Percentiles rank a stretch among this genome's conserved stretches.
Conservation (phyloP, 2,329 filamentous ascomycete genomes). For the Biscogniauxia marginata region DNA sequence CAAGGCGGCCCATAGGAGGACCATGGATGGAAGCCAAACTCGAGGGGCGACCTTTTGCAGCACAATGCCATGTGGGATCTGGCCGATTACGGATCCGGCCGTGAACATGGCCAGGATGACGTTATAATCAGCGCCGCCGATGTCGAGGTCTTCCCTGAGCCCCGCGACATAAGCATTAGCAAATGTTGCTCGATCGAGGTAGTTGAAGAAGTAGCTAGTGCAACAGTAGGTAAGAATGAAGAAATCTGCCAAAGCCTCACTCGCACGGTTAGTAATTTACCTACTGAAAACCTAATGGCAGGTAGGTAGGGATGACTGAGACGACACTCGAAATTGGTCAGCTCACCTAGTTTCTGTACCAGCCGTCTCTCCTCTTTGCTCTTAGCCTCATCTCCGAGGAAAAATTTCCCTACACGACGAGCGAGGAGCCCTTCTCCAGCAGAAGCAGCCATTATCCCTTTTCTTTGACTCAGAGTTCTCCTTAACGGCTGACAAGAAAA, state of each 20-base stretch:
- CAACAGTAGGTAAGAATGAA: conserved; percentile 38
- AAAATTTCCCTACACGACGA: not conserved
- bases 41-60: conserved; percentile 48
- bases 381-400: conserved; percentile 1
- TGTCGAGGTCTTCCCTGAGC: conserved; percentile 37
- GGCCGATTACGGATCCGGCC: conserved; percentile 37
- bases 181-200: conserved; percentile 43
- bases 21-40: conserved; percentile 46
- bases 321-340: too few species aligned
- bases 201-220: conserved; percentile 37
- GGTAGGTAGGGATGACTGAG: too few species aligned
- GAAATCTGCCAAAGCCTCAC: not conserved
- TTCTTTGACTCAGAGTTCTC: too few species aligned
- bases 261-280: conserved; percentile 22
- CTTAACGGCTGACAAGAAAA: too few species aligned
- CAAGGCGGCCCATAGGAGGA: conserved; percentile 46
- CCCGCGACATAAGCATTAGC: conserved; percentile 44
- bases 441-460: too few species aligned
- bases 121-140: conserved; percentile 41
- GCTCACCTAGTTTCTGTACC: conserved; percentile 30
- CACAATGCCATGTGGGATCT: conserved; percentile 43
- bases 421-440: not conserved
- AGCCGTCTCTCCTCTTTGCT: conserved; percentile 29
- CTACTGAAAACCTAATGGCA: not conserved
- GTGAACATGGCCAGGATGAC: conserved; percentile 34